Evolutionary conservation across 257 asterid species (phyloP).

Genomic region (Nemophila menziesii): DNA sequence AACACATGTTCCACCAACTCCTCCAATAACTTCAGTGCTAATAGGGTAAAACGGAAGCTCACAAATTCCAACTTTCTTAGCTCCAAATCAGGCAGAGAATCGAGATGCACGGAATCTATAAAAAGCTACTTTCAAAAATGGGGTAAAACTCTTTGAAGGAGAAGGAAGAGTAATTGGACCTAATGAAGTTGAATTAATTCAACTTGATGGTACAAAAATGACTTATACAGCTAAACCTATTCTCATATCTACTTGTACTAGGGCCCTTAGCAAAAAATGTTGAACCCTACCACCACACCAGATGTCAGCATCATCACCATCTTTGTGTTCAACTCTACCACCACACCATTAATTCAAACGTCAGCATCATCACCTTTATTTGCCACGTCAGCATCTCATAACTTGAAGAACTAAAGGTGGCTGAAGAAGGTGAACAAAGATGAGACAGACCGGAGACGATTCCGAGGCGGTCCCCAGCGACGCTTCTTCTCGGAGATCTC

Average conservation of each 20-base stretch:
- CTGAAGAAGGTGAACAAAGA: too few relatives aligned
- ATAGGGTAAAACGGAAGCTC: constrained; percentile 99
- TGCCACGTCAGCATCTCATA: too few relatives aligned
- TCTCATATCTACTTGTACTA: constrained; percentile 84
- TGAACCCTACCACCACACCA: too few relatives aligned
- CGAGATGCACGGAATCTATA: constrained; percentile 85
- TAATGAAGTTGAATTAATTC: constrained; percentile 82
- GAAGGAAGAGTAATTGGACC: constrained; percentile 92
- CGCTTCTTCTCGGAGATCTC: too few relatives aligned
- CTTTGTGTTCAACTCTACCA: too few relatives aligned
- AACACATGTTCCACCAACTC: constrained; percentile 99
- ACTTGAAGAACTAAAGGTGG: too few relatives aligned
- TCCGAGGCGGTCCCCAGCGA: too few relatives aligned
- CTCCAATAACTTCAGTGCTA: constrained; percentile 91
- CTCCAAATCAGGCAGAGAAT: constrained; percentile 85
- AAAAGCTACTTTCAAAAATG: constrained; percentile 78
- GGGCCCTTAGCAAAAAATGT: too few relatives aligned
- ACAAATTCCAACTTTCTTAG: constrained; percentile 86
- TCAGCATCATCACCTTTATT: too few relatives aligned
- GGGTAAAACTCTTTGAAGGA: constrained; percentile 92
- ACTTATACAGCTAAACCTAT: constrained; percentile 78
- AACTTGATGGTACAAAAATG: constrained; percentile 88
- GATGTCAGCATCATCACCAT: too few relatives aligned
- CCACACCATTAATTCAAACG: too few relatives aligned
- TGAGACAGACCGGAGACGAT: too few relatives aligned